Evolutionary conservation across 2,329 filamentous ascomycete genomes (phyloP).

Genomic region (Nemania sp.): DNA sequence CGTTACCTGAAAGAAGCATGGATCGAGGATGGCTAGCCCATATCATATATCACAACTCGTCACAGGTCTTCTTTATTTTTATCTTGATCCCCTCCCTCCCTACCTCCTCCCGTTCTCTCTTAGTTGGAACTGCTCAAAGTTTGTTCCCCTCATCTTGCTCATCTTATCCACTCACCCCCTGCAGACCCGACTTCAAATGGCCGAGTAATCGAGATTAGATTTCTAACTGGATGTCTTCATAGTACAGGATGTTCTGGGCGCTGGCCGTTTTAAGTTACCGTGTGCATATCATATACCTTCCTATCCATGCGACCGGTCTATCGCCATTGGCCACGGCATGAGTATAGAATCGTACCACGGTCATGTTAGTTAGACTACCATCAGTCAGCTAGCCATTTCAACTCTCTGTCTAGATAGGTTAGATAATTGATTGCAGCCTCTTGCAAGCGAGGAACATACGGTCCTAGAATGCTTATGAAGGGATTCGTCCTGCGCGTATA

Average conservation of each 20-base stretch:
- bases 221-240: slow-evolving; percentile 31
- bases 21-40: not conserved
- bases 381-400: slow-evolving; percentile 24
- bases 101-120: not conserved
- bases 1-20: not conserved
- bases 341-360: slow-evolving; percentile 15
- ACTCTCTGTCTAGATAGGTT: too few species aligned
- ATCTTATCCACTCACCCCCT: slow-evolving; percentile 41
- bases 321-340: slow-evolving; percentile 17
- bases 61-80: not conserved
- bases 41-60: not conserved
- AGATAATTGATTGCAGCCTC: not conserved
- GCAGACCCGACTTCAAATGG: slow-evolving; percentile 36
- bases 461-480: not conserved
- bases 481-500: slow-evolving; percentile 3
- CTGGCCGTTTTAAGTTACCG: slow-evolving; percentile 32
- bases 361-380: slow-evolving; percentile 16
- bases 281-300: slow-evolving; percentile 26
- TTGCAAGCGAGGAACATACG: not conserved
- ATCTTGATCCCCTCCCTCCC: slow-evolving; percentile 2
- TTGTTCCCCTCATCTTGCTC: slow-evolving; percentile 38
- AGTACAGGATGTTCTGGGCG: slow-evolving; percentile 19
- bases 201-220: slow-evolving; percentile 40
- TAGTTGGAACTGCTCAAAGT: slow-evolving; percentile 33
- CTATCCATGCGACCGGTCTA: slow-evolving; percentile 30